Evolutionary conservation across 495 filamentous ascomycete species (phyloP), one percentile per base, ranked within the genome.

Genomic region (Aspergillus homomorphus): DNA sequence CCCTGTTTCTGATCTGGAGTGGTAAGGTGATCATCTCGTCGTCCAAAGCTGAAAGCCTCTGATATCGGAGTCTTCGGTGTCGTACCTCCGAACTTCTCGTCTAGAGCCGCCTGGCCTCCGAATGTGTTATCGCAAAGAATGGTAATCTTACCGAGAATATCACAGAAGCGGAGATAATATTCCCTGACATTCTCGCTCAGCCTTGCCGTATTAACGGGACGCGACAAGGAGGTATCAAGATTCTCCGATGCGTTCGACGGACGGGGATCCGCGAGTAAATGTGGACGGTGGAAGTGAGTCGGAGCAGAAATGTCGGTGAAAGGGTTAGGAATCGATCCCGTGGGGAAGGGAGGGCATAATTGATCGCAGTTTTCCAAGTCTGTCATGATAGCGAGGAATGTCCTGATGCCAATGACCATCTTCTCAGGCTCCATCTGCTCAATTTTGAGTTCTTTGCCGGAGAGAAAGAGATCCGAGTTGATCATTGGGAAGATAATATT

Each of bases 41-140:
- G 82, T 16, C 77, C 78, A 61, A 99, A 99, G 53, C 88, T 92
- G 69, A 98, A 99, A 0, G 92, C 91, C 58, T 97, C 92, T 7
- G 93, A 80, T 54, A 97, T 90, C 2, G 95, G 95, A 0, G 95
- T 98, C 68, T 96, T 96, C 0, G 93, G 92, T 0, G 89, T 90
- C 19, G 85, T 81, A 57, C 87, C 83, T 54, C 87, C 87, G 69
- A 97, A 95, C 69, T 96, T 96, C 70, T 99, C 95, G 62, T 99
- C 94, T 46, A 98, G 73, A 1, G 89, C 90, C 23, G 92, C 94
- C 70, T 99, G 94, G 4, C 94, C 94, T 52, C 95, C 95, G 71
- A 98, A 98, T 6, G 93, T 89, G 59, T 94, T 93, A 69, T 98
- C 93, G 70, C 94, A 98, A 12, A 98, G 84, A 28, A 96, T 86